Conservation (phyloP, 2,329 filamentous ascomycete genomes). For the Tolypocladium tundrense region DNA sequence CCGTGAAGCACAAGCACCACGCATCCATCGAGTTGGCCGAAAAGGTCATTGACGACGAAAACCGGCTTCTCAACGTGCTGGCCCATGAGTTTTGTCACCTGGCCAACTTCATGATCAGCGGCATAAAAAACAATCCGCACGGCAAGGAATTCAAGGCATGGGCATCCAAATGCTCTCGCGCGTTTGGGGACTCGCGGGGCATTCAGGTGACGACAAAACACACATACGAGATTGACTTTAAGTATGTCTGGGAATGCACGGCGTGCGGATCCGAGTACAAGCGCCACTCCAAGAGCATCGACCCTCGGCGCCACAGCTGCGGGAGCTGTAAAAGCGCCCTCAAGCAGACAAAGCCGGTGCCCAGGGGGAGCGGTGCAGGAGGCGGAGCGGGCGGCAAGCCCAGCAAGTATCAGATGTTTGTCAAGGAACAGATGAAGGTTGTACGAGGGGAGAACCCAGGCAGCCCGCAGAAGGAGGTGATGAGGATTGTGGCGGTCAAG, state of each 20-base stretch:
- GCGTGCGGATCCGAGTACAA: slow-evolving; percentile 64
- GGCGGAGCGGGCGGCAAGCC: slow-evolving; percentile 13
- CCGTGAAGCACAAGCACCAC: slow-evolving; percentile 39
- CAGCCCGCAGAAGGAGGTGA: slow-evolving; percentile 55
- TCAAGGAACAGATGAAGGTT: slow-evolving; percentile 58
- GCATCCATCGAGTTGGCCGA: slow-evolving; percentile 81
- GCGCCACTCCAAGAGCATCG: slow-evolving; percentile 77
- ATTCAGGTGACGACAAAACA: slow-evolving; percentile 85
- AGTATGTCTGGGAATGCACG: slow-evolving; percentile 76
- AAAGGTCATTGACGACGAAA: slow-evolving; percentile 72
- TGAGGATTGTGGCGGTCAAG: slow-evolving; percentile 54
- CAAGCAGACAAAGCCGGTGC: slow-evolving; percentile 70
- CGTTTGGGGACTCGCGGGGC: slow-evolving; percentile 46
- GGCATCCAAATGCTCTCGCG: slow-evolving; percentile 43
- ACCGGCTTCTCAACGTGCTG: slow-evolving; percentile 78
- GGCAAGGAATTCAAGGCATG: slow-evolving; percentile 76
- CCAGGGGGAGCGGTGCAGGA: slow-evolving; percentile 21
- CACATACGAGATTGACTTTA: slow-evolving; percentile 81
- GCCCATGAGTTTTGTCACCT: slow-evolving; percentile 96
- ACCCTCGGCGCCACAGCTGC: slow-evolving; percentile 61
- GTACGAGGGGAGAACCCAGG: slow-evolving; percentile 46
- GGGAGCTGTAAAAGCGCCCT: slow-evolving; percentile 63
- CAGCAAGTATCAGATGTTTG: slow-evolving; percentile 38
- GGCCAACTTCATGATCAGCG: slow-evolving; percentile 79
- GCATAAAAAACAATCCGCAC: slow-evolving; percentile 67